Evolutionary conservation across 2,329 filamentous ascomycete species (phyloP), one percentile per base, ranked within the genome.

Genomic region (Fusarium torulosum): DNA sequence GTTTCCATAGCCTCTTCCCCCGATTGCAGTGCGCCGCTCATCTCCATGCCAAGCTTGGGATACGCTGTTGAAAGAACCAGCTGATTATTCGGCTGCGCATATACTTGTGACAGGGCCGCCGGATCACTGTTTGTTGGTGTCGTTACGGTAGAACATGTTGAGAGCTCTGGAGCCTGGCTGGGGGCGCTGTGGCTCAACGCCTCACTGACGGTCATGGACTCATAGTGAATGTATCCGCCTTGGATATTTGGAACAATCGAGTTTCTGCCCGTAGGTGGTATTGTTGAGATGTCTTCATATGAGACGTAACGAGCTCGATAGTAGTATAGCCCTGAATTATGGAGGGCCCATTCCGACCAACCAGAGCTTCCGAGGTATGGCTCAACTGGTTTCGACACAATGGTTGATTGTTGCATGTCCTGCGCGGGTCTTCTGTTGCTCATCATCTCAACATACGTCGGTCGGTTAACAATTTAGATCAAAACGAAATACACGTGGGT

Each of bases 221-320:
- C 62, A 27, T 74, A 74, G 35, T 73, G 72, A 10, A 74, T 62
- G 7, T 61, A 73, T 19, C 59, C 47, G 9, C 68, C 70, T n/a
- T 45, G 53, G 8, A 55, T 33, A 17, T 72, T 58, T 10, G 51
- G 58, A 20, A 72, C 58, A 33, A 72, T 57, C 19, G 57, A 69
- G 59, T 70, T 73, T 41, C 66, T 69, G 4, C 66, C 59, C 29
- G 62, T 70, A 17, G 51, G 41, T 15, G 47, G 49, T 31, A 72
- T 53, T 33, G 51, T 37, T 33, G 54, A 42, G 11, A 65, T 61
- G 10, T 49, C 66, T 11, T 70, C 49, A n/a, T 63, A 54, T 25
- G 70, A 53, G 44, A 74, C 59, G n/a, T 64, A 64, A 10, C 72
- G 68, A 20, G 56, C 70, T 54, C 72, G 72, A 13, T 67, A 74